These are phyloP conservation scores for Fusarium burgessii DNA, from an alignment of 2,329 filamentous ascomycete genomes.

Conservation along the genomic window DNA sequence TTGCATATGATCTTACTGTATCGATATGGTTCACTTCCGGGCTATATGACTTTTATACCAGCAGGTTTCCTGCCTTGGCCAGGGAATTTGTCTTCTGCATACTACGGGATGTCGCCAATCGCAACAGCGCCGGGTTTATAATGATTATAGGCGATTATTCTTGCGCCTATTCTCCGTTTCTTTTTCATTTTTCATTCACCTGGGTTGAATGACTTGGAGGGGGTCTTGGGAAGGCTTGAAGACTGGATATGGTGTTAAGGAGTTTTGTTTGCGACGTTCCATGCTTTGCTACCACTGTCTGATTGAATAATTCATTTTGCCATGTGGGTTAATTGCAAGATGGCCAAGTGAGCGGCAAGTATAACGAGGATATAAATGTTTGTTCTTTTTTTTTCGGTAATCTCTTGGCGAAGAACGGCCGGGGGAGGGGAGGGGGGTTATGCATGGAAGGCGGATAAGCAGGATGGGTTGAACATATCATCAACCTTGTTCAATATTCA, in stretches of 20 bases:
- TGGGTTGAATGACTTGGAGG: conserved; percentile 1
- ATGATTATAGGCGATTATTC: not conserved
- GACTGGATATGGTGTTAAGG: conserved; percentile 32
- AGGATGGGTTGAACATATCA: not conserved
- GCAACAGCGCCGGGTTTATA: not conserved
- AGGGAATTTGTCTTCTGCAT: conserved; percentile 29
- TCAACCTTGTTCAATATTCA: not conserved
- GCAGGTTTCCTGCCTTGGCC: conserved; percentile 19
- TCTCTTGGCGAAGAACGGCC: not conserved
- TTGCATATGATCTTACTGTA: not conserved
- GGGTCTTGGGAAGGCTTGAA: conserved; percentile 6
- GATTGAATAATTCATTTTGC: conserved; percentile 6
- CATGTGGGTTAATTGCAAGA: not conserved
- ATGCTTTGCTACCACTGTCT: conserved; percentile 8
- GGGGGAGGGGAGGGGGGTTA: not conserved
- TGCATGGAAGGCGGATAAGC: conserved; percentile 15
- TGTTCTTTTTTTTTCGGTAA: conserved; percentile 18
- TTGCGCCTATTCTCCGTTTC: conserved; percentile 6
- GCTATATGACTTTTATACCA: conserved; percentile 13
- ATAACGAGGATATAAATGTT: conserved; percentile 9
- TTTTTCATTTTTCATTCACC: conserved; percentile 1
- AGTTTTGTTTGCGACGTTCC: conserved; percentile 17
- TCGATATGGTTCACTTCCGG: not conserved
- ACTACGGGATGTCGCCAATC: conserved; percentile 8
- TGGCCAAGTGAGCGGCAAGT: not conserved